These are phyloP conservation scores for Epithemia pelagica DNA, from an alignment of 108 stramenopile species.

Conservation along the genomic window DNA sequence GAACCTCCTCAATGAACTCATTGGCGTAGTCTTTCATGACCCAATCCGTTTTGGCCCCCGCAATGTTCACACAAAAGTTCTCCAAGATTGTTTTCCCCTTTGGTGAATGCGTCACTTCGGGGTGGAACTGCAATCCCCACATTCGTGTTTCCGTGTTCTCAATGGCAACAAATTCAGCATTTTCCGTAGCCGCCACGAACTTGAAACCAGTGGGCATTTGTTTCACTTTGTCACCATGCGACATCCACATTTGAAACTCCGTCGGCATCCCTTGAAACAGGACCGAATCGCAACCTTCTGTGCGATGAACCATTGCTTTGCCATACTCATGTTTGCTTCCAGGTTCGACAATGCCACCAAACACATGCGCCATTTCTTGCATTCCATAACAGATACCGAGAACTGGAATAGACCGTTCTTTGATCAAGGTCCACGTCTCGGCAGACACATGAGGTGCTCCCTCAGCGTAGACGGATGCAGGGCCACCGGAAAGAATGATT, in stretches of 20 bases:
- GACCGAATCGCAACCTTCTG: conserved; percentile 50
- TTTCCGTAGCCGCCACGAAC: conserved; percentile 65
- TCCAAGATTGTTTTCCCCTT: conserved; percentile 75
- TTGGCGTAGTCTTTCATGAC: conserved; percentile 95
- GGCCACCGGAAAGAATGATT: conserved; percentile 94
- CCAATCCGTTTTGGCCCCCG: conserved; percentile 88
- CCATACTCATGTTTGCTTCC: conserved; percentile 94
- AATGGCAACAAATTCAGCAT: conserved; percentile 91
- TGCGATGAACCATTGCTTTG: conserved; percentile 73
- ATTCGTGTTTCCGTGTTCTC: conserved; percentile 70
- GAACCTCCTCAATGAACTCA: conserved; percentile 88
- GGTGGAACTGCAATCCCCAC: conserved; percentile 98
- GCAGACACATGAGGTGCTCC: conserved; percentile 90
- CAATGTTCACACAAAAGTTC: conserved; percentile 89
- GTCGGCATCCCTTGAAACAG: conserved; percentile 82
- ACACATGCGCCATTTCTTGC: conserved; percentile 85
- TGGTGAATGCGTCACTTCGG: conserved; percentile 96
- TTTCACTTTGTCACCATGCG: conserved; percentile 96
- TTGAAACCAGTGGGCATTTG: conserved; percentile 88
- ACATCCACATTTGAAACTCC: conserved; percentile 96
- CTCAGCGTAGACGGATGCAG: conserved; percentile 89
- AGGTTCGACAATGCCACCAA: conserved; percentile 88
- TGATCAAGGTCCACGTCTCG: conserved; percentile 90
- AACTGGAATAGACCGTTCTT: conserved; percentile 81
- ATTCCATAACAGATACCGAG: conserved; percentile 98